phyloP scores from a whole-genome alignment of 2,329 filamentous ascomycete species.

The Fusarium poae region DNA sequence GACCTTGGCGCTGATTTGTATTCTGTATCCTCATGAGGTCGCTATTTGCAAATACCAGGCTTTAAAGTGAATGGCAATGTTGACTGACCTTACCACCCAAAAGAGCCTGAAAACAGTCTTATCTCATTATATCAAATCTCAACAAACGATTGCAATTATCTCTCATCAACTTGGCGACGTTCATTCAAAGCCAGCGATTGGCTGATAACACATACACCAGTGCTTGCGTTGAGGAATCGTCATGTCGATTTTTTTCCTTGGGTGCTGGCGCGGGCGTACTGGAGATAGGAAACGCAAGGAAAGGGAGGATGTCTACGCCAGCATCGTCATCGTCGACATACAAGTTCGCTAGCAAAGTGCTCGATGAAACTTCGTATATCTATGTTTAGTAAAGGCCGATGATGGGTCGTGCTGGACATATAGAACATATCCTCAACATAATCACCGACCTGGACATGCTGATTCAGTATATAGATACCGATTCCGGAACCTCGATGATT shows the following conservation, averaged over 20 bases:
- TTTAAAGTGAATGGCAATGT: neutral
- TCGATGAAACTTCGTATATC: neutral
- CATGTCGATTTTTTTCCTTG: neutral
- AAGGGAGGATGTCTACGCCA: neutral
- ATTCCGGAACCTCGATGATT: neutral
- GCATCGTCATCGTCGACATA: neutral
- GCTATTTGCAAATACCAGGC: neutral
- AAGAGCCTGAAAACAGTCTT: neutral
- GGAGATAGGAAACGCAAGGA: neutral
- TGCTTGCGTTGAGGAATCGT: neutral
- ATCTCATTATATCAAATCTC: neutral
- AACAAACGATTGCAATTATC: neutral
- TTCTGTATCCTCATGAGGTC: neutral
- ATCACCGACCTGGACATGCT: neutral
- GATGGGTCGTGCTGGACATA: neutral
- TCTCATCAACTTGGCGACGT: too few species aligned
- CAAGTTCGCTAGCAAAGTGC: neutral
- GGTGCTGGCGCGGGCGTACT: neutral
- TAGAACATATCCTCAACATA: neutral
- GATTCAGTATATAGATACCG: neutral
- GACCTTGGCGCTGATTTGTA: neutral
- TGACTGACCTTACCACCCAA: neutral
- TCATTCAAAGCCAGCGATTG: neutral
- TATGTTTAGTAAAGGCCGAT: too few species aligned
- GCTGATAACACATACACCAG: neutral